These are phyloP conservation scores for Xylariomycetidae sp. DNA, from an alignment of 2,329 filamentous ascomycete genomes.

Conservation along the genomic window DNA sequence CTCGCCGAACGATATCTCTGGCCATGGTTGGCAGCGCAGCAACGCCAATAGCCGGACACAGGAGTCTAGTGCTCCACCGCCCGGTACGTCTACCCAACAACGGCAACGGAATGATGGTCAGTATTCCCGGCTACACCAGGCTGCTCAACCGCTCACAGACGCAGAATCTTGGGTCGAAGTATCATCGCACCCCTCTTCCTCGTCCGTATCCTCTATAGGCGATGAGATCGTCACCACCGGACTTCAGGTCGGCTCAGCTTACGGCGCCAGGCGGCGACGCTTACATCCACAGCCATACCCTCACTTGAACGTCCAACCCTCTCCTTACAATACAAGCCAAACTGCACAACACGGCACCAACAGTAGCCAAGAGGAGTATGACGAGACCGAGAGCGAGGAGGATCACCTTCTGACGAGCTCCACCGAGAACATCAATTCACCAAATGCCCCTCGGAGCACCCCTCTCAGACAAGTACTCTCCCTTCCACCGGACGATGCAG, in stretches of 20 bases:
- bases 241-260: constrained; percentile 65
- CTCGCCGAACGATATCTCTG: too few species aligned
- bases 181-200: constrained; percentile 86
- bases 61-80: constrained; percentile 12
- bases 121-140: constrained; percentile 7
- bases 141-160: constrained; percentile 17
- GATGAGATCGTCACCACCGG: constrained; percentile 92
- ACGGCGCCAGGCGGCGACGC: constrained; percentile 53
- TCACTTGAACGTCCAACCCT: constrained; percentile 22
- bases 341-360: constrained; percentile 36
- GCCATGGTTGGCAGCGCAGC: constrained; percentile 19
- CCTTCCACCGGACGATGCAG: constrained; percentile 31
- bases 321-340: constrained; percentile 33
- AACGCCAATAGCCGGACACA: constrained; percentile 13
- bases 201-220: constrained; percentile 76
- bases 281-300: constrained; percentile 27
- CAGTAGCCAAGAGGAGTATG: constrained; percentile 91
- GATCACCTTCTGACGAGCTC: constrained; percentile 61
- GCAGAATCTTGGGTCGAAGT: constrained; percentile 96
- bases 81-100: constrained; percentile 13
- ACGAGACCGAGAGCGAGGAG: constrained; percentile 87
- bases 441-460: constrained; percentile 26
- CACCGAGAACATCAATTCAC: constrained; percentile 41
- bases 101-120: constrained; percentile 23
- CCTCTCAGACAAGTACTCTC: constrained; percentile 30